Evolutionary conservation across 192 early-diverging fungal genomes (phyloP), one percentile per base, ranked within the genome.

Genomic region (Umbelopsis ramanniana): DNA sequence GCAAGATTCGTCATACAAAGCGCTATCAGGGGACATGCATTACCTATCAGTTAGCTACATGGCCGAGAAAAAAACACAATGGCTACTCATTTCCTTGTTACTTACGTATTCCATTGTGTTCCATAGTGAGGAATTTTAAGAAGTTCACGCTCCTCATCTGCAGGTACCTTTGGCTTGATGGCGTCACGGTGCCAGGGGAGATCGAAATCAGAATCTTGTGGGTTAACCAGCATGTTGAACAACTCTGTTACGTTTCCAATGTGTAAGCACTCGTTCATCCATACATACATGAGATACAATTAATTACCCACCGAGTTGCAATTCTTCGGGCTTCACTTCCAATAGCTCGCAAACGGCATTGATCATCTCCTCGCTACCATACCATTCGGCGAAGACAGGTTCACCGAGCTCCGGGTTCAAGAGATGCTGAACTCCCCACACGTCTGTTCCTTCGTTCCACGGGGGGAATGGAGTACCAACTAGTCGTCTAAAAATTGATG

Each of bases 401-500:
- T 85, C 83, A 23, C 69, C 21, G n/a, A 85, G 67, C 5, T 83
- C 81, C 35, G 83, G 83, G 53, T 85, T 79, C 69, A 83, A 81
- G 45, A 83, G 69, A 43, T 78, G 75, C 40, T 85, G 83, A 45
- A 85, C 81, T 46, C 83, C 83, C 83, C 83, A 85, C 12, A 78
- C 76, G 46, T 83, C 79, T n/a, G 71, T 76, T 11, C 74, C 82
- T 46, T 83, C 74, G 23, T 52, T 69, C 83, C 83, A 85, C 22
- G 83, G 83, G 29, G 83, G 83, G 46, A 85, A 85, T 52, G 81
- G 81, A 23, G 77, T 82, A 45, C 83, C 83, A 22, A 85, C 83
- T 26, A 80, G 72, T 53, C 81, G 77, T 60, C 78, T 72, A 57
- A 53, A 12, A 12, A 45, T 2, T 15, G 40, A 0, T 33, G 4